These are phyloP conservation scores for Fusarium circinatum DNA, from an alignment of 2,329 filamentous ascomycete genomes.

Conservation along the genomic window DNA sequence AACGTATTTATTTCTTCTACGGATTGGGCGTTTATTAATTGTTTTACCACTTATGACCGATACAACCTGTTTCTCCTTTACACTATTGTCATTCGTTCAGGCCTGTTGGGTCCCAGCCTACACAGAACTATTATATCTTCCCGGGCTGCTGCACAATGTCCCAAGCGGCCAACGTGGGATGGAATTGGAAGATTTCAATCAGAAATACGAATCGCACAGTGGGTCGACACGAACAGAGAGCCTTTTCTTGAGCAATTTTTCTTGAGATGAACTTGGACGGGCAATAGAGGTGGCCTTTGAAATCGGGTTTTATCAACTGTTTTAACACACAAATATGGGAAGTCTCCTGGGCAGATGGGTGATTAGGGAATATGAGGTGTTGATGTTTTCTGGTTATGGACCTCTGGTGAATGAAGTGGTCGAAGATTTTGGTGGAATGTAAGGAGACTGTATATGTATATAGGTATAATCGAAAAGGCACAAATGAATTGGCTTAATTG, in stretches of 20 bases:
- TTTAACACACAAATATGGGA: background rate
- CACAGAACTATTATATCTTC: constrained; percentile 1
- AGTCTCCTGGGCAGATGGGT: background rate
- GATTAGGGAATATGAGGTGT: background rate
- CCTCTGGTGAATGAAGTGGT: background rate
- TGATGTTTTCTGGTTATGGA: constrained; percentile 22
- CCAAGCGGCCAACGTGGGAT: background rate
- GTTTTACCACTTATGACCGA: constrained; percentile 18
- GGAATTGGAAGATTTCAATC: background rate
- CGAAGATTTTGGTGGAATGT: background rate
- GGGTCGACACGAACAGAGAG: background rate
- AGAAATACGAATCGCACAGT: background rate
- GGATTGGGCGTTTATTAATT: constrained; percentile 23
- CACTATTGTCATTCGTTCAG: constrained; percentile 14
- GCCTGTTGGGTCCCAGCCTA: background rate
- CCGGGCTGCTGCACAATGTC: background rate
- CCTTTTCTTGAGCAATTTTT: constrained; percentile 1
- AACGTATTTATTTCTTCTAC: constrained; percentile 23
- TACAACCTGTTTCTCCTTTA: constrained; percentile 2
- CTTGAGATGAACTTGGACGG: constrained; percentile 2
- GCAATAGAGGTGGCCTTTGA: constrained; percentile 7
- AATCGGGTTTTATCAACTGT: background rate
- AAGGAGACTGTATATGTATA: constrained; percentile 17
- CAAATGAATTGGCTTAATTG: background rate
- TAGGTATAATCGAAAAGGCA: constrained; percentile 7